These are phyloP conservation scores for Calonectria multiphialidica DNA, from an alignment of 2,329 filamentous ascomycete genomes.

Conservation along the genomic window DNA sequence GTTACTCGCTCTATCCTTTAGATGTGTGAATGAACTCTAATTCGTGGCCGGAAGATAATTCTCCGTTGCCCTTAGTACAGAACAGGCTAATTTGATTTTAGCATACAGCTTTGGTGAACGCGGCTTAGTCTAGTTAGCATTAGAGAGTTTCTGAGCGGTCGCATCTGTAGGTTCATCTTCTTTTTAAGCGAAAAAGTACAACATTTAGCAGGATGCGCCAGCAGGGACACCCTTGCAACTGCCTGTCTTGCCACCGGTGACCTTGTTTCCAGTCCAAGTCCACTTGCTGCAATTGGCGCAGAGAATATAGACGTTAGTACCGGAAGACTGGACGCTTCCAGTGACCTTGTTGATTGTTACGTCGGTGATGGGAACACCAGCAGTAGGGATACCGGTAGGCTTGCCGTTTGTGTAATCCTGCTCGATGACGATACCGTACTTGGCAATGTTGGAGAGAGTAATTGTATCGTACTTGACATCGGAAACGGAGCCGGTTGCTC, in stretches of 20 bases:
- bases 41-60: neutral
- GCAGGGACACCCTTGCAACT: constrained; percentile 43
- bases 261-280: constrained; percentile 61
- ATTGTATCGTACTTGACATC: constrained; percentile 59
- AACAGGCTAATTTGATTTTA: neutral
- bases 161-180: no score
- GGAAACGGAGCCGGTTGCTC: constrained; percentile 57
- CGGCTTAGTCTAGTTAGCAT: neutral
- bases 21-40: no score
- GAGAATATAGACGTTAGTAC: constrained; percentile 63
- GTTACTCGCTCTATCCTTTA: neutral
- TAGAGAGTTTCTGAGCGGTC: neutral
- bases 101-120: neutral
- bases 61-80: neutral
- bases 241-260: constrained; percentile 64
- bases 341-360: constrained; percentile 57
- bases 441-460: constrained; percentile 55
- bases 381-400: constrained; percentile 58
- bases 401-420: constrained; percentile 63
- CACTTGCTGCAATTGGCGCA: constrained; percentile 65
- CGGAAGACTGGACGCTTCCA: constrained; percentile 55
- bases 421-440: constrained; percentile 54
- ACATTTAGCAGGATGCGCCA: constrained; percentile 38
- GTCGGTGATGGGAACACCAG: constrained; percentile 66
- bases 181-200: no score